Base-by-base conservation (phyloP, 2,329 filamentous ascomycete genomes). In the Calycina herbarum region DNA sequence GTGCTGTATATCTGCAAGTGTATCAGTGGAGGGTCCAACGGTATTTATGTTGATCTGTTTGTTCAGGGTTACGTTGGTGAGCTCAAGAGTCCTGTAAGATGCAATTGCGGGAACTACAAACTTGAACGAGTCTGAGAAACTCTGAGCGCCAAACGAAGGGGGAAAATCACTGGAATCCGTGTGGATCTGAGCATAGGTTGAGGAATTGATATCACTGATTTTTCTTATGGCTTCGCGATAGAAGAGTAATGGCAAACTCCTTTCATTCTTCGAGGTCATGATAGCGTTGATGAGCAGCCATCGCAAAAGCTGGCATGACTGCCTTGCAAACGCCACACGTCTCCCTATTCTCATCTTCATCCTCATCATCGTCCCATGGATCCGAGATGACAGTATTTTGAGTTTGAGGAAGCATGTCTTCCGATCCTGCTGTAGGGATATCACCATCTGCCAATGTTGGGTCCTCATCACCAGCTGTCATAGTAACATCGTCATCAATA, bases 251-350 rank as follows among this genome's bases (percentile, higher is more conserved):
- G 27, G 42, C 2, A 13, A 3, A 1, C 13, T 24, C 7, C n/a
- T 11, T 24, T 57, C 33, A 62, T n/a, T 40, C 60, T 11, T 67
- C 69, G 51, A 71, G 58, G 51, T 51, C 63, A 74, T 85, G 83
- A 68, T 80, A 85, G 45, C 79, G 73, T 62, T 77, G 75, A 73
- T 85, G 83, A 17, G 83, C 83, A 29, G 77, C 72, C 70, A 80
- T 77, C 1, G 83, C 83, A 75, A 84, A 85, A 57, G 77, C 71
- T 5, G 82, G 82, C 69, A 85, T 81, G 31, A 74, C 67, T 17
- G 76, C 78, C 62, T 79, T 79, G 69, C 83, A 85, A 8, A 75
- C 70, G 8, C 64, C 63, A 72, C 82, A 85, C 38, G 75, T 75
- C 62, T 76, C 72, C 40, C 63, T 61, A 13, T 72, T 71, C 35